These are phyloP conservation scores for Thielaviopsis cerberus DNA, from an alignment of 2,329 filamentous ascomycete species.

Conservation along the genomic window DNA sequence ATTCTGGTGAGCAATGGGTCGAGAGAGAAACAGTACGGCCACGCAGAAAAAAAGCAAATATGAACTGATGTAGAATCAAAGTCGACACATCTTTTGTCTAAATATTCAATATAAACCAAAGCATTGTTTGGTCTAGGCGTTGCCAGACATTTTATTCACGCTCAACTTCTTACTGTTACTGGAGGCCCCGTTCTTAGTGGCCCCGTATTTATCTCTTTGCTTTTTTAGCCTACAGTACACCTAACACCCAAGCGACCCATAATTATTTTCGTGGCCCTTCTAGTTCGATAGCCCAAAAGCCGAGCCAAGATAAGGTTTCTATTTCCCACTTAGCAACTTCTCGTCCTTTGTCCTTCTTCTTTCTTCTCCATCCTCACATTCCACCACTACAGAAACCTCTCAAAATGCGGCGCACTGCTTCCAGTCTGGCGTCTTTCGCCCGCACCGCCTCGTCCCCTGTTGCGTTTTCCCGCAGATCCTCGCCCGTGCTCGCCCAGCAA, in stretches of 20 bases:
- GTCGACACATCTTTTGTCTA: too few relatives aligned
- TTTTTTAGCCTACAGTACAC: too few relatives aligned
- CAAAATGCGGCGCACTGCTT: slow-evolving; percentile 9
- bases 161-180: background rate
- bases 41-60: too few relatives aligned
- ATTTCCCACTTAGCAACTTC: background rate
- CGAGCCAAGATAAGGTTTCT: too few relatives aligned
- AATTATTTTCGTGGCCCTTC: background rate
- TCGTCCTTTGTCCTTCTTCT: background rate
- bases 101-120: too few relatives aligned
- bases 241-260: too few relatives aligned
- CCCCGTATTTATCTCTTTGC: background rate
- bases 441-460: background rate
- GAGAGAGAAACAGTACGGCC: too few relatives aligned
- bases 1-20: too few relatives aligned
- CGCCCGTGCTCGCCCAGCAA: background rate
- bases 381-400: background rate
- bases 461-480: background rate
- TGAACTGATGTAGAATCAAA: too few relatives aligned
- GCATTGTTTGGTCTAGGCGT: too few relatives aligned
- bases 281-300: too few relatives aligned
- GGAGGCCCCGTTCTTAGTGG: background rate
- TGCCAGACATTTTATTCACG: too few relatives aligned
- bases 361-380: background rate
- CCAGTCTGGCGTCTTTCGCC: slow-evolving; percentile 4